Conservation (phyloP, 78 protist genomes). For the Protostelium mycophagum region DNA sequence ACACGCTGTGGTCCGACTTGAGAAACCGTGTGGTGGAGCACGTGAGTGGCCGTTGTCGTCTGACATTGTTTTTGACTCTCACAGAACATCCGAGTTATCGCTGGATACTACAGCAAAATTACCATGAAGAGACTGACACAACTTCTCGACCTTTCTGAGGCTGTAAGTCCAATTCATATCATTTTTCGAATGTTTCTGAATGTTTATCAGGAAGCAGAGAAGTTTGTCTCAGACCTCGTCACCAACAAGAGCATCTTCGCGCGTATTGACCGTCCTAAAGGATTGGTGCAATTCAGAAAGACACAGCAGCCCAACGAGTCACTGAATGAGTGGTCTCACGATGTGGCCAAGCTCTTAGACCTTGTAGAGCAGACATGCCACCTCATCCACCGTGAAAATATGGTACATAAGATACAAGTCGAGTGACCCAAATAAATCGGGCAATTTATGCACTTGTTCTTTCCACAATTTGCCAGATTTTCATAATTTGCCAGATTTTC, state of each 20-base stretch:
- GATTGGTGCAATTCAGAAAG: constrained; percentile 31
- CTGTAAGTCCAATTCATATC: constrained; percentile 26
- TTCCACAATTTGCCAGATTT: too few species aligned
- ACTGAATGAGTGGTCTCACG: constrained; percentile 65
- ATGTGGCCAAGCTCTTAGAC: constrained; percentile 49
- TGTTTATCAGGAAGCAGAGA: constrained; percentile 28
- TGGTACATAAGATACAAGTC: constrained; percentile 47
- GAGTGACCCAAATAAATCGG: background rate
- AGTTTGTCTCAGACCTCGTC: constrained; percentile 56
- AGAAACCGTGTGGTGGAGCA: constrained; percentile 66
- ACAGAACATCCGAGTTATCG: constrained; percentile 62
- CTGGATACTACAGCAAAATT: constrained; percentile 68
- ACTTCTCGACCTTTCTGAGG: constrained; percentile 44
- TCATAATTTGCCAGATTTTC: too few species aligned
- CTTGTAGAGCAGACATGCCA: constrained; percentile 73
- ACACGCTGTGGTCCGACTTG: constrained; percentile 32
- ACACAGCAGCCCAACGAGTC: constrained; percentile 44
- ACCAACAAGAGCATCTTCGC: constrained; percentile 51
- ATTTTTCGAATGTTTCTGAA: background rate
- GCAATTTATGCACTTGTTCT: too few species aligned
- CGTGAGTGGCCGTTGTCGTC: constrained; percentile 20
- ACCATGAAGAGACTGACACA: constrained; percentile 51
- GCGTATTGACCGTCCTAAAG: constrained; percentile 70
- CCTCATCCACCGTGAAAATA: constrained; percentile 74
- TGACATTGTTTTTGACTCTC: background rate